A percentile compares a stretch with the other conserved stretches of the same genome.
Evolutionary conservation across 441 rosid species (phyloP).

Genomic region (Syzygium syzygioides): DNA sequence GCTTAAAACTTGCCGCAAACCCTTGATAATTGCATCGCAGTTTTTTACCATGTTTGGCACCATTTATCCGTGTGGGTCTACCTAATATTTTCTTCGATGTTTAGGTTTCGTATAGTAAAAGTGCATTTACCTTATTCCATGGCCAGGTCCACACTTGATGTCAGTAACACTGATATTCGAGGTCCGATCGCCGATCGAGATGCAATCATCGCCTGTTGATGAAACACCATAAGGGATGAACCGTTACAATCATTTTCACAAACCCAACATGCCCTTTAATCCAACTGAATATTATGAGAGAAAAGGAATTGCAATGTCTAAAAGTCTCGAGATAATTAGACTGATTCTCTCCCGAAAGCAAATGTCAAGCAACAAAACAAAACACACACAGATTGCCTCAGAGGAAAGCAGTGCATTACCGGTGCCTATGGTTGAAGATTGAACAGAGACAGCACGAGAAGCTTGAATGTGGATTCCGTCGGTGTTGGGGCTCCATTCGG

Average conservation of each 20-base stretch:
- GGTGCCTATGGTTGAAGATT: not conserved
- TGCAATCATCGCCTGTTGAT: conserved; percentile 2
- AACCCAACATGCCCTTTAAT: not conserved
- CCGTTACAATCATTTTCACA: not conserved
- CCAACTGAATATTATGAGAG: not conserved
- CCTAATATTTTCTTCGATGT: not conserved
- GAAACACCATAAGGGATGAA: not conserved
- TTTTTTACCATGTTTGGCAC: not conserved
- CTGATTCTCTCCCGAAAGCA: not conserved
- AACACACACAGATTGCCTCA: not conserved
- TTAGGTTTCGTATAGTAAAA: not conserved
- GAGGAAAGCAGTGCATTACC: not conserved
- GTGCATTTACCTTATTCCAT: conserved; percentile 1
- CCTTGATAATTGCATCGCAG: not conserved
- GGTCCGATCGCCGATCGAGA: not conserved
- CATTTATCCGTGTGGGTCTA: not conserved
- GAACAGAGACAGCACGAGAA: not conserved
- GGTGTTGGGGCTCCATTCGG: conserved; percentile 1
- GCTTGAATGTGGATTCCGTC: conserved; percentile 5
- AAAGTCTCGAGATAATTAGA: not conserved
- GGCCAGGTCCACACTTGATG: conserved; percentile 4
- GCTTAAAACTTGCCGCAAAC: not conserved
- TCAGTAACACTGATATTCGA: not conserved
- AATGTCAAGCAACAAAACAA: not conserved
- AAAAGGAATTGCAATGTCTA: not conserved